A percentile compares a stretch with the other conserved stretches of the same genome.
Evolutionary conservation across 2,329 filamentous ascomycete genomes (phyloP).

Genomic region (Rhinocladiella similis): DNA sequence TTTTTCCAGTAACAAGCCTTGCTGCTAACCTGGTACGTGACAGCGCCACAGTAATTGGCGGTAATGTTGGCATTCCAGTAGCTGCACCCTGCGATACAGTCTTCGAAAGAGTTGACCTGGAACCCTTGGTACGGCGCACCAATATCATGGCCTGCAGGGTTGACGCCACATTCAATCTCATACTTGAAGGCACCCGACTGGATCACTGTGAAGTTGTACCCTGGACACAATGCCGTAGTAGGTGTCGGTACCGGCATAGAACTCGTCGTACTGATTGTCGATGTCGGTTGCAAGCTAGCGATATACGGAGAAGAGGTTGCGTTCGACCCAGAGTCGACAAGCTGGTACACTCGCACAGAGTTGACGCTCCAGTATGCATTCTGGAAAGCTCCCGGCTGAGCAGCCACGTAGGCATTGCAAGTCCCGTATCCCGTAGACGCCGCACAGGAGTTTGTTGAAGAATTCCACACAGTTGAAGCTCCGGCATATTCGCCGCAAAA

Average conservation of each 20-base stretch:
- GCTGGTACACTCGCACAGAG: constrained; percentile 28
- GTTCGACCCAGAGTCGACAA: constrained; percentile 13
- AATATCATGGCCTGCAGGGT: constrained; percentile 21
- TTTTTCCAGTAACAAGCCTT: constrained; percentile 26
- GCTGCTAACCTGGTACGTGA: constrained; percentile 18
- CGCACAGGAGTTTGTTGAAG: constrained; percentile 20
- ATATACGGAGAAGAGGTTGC: constrained; percentile 20
- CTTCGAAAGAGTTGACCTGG: constrained; percentile 21
- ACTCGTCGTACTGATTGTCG: constrained; percentile 13
- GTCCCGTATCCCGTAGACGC: constrained; percentile 18
- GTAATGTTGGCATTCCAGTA: constrained; percentile 24
- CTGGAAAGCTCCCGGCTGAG: constrained; percentile 22
- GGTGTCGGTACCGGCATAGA: constrained; percentile 10
- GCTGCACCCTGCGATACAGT: constrained; percentile 24
- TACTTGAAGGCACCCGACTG: constrained; percentile 18
- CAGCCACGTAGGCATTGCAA: constrained; percentile 27
- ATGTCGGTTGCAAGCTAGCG: constrained; percentile 23
- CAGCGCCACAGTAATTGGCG: constrained; percentile 22
- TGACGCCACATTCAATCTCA: constrained; percentile 25
- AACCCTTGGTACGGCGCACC: constrained; percentile 17
- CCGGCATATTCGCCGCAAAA: constrained; percentile 84
- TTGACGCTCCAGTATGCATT: constrained; percentile 29
- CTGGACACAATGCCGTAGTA: constrained; percentile 21
- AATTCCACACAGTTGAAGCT: constrained; percentile 40
- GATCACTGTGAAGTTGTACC: constrained; percentile 26